A percentile compares a stretch with the other conserved stretches of the same genome.
These are phyloP conservation scores for Hamamelis virginiana DNA, from an alignment of 164 flowering plant genomes.

Conservation along the genomic window DNA sequence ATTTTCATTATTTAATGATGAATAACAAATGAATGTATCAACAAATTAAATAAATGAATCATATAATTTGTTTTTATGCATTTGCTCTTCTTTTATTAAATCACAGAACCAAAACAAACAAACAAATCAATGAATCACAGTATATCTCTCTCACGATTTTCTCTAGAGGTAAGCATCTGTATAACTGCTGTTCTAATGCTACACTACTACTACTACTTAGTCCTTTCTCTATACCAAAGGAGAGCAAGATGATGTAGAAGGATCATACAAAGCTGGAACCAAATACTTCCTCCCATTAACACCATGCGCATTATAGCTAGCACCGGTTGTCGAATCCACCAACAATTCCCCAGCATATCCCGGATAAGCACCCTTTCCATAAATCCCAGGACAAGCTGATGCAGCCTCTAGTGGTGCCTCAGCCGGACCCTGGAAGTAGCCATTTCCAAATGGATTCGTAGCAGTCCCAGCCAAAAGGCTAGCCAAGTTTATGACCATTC, in stretches of 20 bases:
- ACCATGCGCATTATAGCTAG: constrained; percentile 55
- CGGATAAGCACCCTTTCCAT: constrained; percentile 58
- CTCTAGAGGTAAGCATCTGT: background rate
- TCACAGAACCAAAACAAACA: too few relatives aligned
- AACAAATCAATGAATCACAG: too few relatives aligned
- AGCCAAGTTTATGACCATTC: constrained; percentile 49
- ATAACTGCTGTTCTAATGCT: too few relatives aligned
- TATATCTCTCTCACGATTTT: too few relatives aligned
- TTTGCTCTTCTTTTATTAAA: too few relatives aligned
- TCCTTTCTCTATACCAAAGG: constrained; percentile 33
- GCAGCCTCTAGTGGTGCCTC: constrained; percentile 35
- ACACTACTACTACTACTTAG: background rate
- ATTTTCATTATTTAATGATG: too few relatives aligned
- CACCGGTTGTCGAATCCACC: constrained; percentile 47
- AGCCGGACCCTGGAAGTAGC: too few relatives aligned
- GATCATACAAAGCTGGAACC: constrained; percentile 57
- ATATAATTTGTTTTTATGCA: too few relatives aligned
- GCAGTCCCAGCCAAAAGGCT: constrained; percentile 21
- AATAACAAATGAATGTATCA: too few relatives aligned
- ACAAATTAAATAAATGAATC: too few relatives aligned
- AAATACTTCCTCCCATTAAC: constrained; percentile 43
- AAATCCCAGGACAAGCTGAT: constrained; percentile 54
- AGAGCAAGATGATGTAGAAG: constrained; percentile 38
- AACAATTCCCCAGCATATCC: constrained; percentile 53
- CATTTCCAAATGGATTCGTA: too few relatives aligned